Evolutionary conservation across 306 rosid species (phyloP), one percentile per base, ranked within the genome.

Genomic region (Erythrophleum fordii): DNA sequence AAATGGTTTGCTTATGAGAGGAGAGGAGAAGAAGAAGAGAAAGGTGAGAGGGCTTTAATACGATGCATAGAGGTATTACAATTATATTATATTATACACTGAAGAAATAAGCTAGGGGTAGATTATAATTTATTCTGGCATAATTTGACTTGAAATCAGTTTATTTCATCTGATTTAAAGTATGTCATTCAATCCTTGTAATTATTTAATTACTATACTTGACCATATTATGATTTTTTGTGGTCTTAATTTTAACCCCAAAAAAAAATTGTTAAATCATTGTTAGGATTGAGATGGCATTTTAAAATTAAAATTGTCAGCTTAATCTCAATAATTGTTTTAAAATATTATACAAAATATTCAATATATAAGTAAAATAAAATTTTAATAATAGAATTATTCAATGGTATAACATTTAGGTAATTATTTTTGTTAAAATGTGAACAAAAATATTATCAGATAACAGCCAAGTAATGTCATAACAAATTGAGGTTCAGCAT

Each of bases 101-200:
- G 39, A 59, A 37, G 29, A 82, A 67, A 84, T 76, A 59, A 77
- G 56, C 58, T 81, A 77, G 65, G 17, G 49, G 9, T 66, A 66
- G n/a, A 20, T 20, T 34, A n/a, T 20, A 20, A 11, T 66, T 39
- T 35, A 11, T 66, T 39, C 49, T 66, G 0, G 8, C 25, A 5
- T 10, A 65, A 9, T n/a, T 23, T 3, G 71, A 48, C 8, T n/a
- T 39, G 49, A 66, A 37, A 39, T 66, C 16, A 6, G 13, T 20
- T 66, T 13, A 10, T 66, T 14, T 39, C 11, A 3, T 37, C 8
- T 37, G 22, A 1, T 64, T 17, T 39, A 6, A 64, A 64, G 23
- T 25, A 39, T 35, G 26, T n/a, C 26, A 9, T n/a, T 66, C 18
- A 37, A 20, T 20, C 28, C 44, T 3, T 4, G 5, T 39, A 3